phyloP scores from a whole-genome alignment of 768 basidiomycete genomes.

The Lactarius quietus region DNA sequence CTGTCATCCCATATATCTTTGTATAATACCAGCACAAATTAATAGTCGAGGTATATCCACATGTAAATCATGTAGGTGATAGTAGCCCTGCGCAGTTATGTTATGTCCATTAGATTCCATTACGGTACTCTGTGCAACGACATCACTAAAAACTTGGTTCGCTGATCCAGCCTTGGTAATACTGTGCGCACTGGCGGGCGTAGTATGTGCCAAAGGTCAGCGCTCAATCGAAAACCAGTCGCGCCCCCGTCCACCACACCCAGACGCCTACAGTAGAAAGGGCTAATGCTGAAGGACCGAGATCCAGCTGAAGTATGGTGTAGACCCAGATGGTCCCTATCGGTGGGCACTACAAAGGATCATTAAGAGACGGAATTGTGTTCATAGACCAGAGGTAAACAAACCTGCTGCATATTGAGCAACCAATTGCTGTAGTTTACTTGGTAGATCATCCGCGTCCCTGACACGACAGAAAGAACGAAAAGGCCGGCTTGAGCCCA shows the following conservation, averaged over 20 bases:
- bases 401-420: conserved; percentile 72
- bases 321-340: conserved; percentile 79
- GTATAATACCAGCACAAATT: background rate
- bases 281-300: conserved; percentile 57
- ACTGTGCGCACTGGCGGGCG: background rate
- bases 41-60: no score
- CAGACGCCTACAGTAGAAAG: conserved; percentile 52
- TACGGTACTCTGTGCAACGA: background rate
- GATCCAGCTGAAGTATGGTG: conserved; percentile 62
- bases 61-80: no score
- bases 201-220: background rate
- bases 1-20: background rate
- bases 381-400: conserved; percentile 7
- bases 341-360: conserved; percentile 58
- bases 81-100: no score
- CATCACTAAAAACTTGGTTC: background rate
- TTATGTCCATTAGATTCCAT: background rate
- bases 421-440: conserved; percentile 68
- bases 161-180: background rate
- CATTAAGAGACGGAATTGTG: conserved; percentile 1
- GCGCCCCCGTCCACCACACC: conserved; percentile 61
- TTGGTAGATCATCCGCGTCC: conserved; percentile 66
- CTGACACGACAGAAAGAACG: conserved; percentile 51
- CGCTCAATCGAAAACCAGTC: conserved; percentile 20
- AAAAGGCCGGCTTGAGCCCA: conserved; percentile 57